These are phyloP conservation scores for Cyberlindnera veronae DNA, from an alignment of 805 yeast genomes.

Conservation along the genomic window DNA sequence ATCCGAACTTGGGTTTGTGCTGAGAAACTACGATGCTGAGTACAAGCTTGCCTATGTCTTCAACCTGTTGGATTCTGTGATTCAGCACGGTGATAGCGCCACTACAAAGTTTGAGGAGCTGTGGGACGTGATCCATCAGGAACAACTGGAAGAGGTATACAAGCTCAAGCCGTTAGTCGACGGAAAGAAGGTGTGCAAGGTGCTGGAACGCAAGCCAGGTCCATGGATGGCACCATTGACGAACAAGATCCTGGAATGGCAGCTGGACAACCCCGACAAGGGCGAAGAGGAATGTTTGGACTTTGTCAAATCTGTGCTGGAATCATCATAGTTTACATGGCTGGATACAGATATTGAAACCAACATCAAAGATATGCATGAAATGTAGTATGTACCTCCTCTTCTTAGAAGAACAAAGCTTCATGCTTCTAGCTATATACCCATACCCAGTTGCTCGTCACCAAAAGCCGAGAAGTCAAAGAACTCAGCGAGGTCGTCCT, in stretches of 20 bases:
- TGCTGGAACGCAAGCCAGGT: slow-evolving; percentile 66
- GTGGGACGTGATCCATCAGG: slow-evolving; percentile 13
- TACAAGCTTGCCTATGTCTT: slow-evolving; percentile 44
- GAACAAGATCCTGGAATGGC: slow-evolving; percentile 64
- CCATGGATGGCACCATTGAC: slow-evolving; percentile 73
- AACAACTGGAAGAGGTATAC: slow-evolving; percentile 33
- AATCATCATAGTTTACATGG: slow-evolving; percentile 6
- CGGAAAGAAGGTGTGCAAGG: slow-evolving; percentile 62
- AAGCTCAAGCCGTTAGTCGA: slow-evolving; percentile 63
- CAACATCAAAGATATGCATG: neutral
- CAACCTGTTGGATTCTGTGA: slow-evolving; percentile 18
- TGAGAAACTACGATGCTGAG: slow-evolving; percentile 51
- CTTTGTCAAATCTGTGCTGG: slow-evolving; percentile 29
- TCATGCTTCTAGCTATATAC: too few species aligned
- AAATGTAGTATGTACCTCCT: too few species aligned
- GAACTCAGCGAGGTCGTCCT: slow-evolving; percentile 17
- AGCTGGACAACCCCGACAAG: slow-evolving; percentile 65
- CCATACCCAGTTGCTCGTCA: too few species aligned
- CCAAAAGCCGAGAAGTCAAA: slow-evolving; percentile 27
- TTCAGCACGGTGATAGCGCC: slow-evolving; percentile 1
- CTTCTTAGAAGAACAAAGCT: too few species aligned
- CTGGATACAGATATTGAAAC: too few species aligned
- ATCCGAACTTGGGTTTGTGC: slow-evolving; percentile 56
- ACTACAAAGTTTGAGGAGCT: slow-evolving; percentile 16
- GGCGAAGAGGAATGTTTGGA: slow-evolving; percentile 52